Evolutionary conservation across 352 stramenopile species (phyloP), one percentile per base, ranked within the genome.

Genomic region (Phytophthora litchii): DNA sequence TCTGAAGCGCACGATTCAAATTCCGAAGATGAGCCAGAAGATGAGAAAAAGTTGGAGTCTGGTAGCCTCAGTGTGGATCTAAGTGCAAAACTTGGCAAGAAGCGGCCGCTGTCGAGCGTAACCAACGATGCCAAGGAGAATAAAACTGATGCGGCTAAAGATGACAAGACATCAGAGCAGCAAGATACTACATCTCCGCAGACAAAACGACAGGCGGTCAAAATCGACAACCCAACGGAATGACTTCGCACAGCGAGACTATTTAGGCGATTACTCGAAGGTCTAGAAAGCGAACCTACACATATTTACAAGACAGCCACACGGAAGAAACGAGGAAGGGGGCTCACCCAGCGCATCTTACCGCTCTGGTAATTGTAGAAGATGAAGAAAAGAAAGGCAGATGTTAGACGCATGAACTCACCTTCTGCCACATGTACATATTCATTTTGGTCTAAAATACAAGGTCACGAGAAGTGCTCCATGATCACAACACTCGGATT

Each of bases 1-100:
- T 75, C 75, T 5, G 79, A 76, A 32, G 82, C 79, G 11, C 59
- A 91, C 35, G 78, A 84, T 31, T 57, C 54, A 3, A 69, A 55
- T 9, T 70, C 46, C 6, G 74, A 83, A 16, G 54, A 71, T 6
- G 57, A 70, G 3, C 43, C 59, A 0, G 51, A 67, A 50, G 38
- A 60, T 1, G 51, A 61, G 17, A 45, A 59, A 1, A 46, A 74
- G 12, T 19, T 54, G 3, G 56, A 62, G 4, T 7, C 48, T 12
- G 47, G 52, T 10, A 72, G 58, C 13, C 60, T 74, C 32, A 74
- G 36, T 6, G 36, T 80, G 5, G 66, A 76, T 23, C 27, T 76
- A 47, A 64, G 67, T 25, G 54, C 42, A 12, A 80, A 72, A 53
- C 63, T 83, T 21, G 75, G 80, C 42, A 89, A 86, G 74, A 91